Evolutionary conservation across 805 yeast species (phyloP).

Genomic region (Wickerhamiella siamensis): DNA sequence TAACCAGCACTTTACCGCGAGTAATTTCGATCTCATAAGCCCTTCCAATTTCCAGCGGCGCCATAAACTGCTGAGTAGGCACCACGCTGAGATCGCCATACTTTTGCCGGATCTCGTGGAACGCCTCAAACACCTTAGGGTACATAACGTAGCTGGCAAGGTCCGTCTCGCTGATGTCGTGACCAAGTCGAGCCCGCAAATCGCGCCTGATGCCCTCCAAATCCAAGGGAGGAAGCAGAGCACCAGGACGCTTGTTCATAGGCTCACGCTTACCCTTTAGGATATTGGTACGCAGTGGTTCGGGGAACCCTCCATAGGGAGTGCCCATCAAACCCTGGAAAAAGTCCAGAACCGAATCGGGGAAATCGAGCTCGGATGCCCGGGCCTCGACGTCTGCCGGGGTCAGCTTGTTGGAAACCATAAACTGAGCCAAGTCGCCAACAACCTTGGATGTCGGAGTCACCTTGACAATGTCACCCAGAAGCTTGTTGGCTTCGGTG

Average conservation of each 20-base stretch:
- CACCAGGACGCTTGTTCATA: conserved; percentile 82
- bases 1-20: conserved; percentile 84
- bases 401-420: conserved; percentile 88
- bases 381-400: conserved; percentile 75
- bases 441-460: conserved; percentile 99
- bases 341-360: conserved; percentile 94
- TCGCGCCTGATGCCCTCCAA: conserved; percentile 58
- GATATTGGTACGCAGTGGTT: conserved; percentile 86
- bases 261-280: conserved; percentile 86
- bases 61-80: conserved; percentile 83
- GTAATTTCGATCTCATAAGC: conserved; percentile 83
- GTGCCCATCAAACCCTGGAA: conserved; percentile 99
- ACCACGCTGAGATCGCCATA: conserved; percentile 89
- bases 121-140: conserved; percentile 92
- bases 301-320: conserved; percentile 99
- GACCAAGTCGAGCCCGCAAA: conserved; percentile 59
- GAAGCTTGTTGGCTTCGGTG: conserved; percentile 72
- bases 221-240: conserved; percentile 74
- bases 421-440: conserved; percentile 98
- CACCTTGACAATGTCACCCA: conserved; percentile 96
- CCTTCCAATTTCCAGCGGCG: conserved; percentile 77
- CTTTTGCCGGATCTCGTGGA: conserved; percentile 53
- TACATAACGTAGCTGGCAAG: conserved; percentile 95
- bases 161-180: conserved; percentile 62
- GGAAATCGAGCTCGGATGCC: conserved; percentile 91